phyloP scores from a whole-genome alignment of 495 filamentous ascomycete genomes.

The Neurospora sp. region DNA sequence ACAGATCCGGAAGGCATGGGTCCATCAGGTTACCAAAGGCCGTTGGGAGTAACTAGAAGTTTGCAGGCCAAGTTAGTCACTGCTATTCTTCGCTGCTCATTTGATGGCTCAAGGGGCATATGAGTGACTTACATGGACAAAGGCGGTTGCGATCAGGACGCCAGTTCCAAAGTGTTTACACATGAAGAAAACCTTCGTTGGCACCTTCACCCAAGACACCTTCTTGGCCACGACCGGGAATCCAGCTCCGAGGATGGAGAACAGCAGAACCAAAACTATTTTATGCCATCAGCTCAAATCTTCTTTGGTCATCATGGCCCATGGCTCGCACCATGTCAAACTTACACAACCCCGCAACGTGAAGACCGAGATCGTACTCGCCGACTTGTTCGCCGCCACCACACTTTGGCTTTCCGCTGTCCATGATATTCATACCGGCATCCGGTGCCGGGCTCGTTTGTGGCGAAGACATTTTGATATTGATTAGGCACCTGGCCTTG shows the following conservation, averaged over 20 bases:
- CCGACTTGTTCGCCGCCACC: slow-evolving; percentile 30
- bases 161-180: slow-evolving; percentile 62
- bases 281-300: slow-evolving; percentile 8
- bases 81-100: not conserved
- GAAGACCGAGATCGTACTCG: slow-evolving; percentile 40
- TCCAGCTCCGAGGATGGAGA: slow-evolving; percentile 37
- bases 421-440: slow-evolving; percentile 7
- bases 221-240: slow-evolving; percentile 47
- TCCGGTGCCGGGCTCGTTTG: slow-evolving; percentile 7
- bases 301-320: not conserved
- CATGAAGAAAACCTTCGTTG: slow-evolving; percentile 41
- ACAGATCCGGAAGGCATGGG: slow-evolving; percentile 49
- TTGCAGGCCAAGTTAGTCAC: not conserved
- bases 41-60: slow-evolving; percentile 39
- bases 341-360: slow-evolving; percentile 42
- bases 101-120: not conserved
- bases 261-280: slow-evolving; percentile 29
- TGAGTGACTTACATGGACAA: slow-evolving; percentile 53
- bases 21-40: slow-evolving; percentile 47
- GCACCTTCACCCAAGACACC: slow-evolving; percentile 43
- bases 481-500: slow-evolving; percentile 6
- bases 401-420: slow-evolving; percentile 33
- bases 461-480: not conserved
- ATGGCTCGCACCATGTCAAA: slow-evolving; percentile 13
- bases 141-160: slow-evolving; percentile 59